phyloP scores from a whole-genome alignment of 177 flowering plant species.

The Tripterygium wilfordii region DNA sequence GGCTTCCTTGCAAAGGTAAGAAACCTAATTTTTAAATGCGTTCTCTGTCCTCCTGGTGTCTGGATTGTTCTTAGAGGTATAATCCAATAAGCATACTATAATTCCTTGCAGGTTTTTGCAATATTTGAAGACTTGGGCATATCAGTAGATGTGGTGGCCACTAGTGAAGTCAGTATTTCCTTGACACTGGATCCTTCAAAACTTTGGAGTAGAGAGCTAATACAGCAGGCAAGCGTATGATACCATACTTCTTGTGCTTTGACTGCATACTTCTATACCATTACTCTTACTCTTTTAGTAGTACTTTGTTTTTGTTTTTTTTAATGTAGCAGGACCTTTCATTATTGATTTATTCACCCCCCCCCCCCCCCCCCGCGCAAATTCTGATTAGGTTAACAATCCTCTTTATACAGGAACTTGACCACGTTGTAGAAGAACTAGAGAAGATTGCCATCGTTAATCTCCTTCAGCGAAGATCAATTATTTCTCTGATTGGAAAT shows the following conservation, averaged over 20 bases:
- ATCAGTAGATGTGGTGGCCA: conserved; percentile 97
- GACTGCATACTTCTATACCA: no score
- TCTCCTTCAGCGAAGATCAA: conserved; percentile 77
- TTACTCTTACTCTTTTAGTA: neutral
- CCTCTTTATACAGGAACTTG: conserved; percentile 60
- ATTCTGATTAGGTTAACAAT: no score
- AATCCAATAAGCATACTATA: no score
- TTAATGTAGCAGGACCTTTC: neutral
- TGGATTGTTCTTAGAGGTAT: no score
- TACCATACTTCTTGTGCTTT: conserved; percentile 8
- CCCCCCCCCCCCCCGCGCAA: no score
- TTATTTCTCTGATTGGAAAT: conserved; percentile 93
- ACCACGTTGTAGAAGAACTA: conserved; percentile 91
- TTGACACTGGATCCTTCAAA: conserved; percentile 94
- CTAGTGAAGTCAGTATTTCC: conserved; percentile 97
- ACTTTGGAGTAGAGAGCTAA: conserved; percentile 96
- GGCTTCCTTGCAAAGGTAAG: conserved; percentile 93
- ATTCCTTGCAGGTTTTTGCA: conserved; percentile 73
- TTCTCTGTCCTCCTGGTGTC: no score
- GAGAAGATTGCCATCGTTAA: conserved; percentile 91
- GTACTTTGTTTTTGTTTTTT: neutral
- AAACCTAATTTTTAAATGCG: no score
- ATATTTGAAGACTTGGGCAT: conserved; percentile 92
- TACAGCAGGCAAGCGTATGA: conserved; percentile 94
- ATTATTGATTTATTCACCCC: no score